phyloP scores from a whole-genome alignment of 208 protist genomes.

The Angomonas ambiguus region DNA sequence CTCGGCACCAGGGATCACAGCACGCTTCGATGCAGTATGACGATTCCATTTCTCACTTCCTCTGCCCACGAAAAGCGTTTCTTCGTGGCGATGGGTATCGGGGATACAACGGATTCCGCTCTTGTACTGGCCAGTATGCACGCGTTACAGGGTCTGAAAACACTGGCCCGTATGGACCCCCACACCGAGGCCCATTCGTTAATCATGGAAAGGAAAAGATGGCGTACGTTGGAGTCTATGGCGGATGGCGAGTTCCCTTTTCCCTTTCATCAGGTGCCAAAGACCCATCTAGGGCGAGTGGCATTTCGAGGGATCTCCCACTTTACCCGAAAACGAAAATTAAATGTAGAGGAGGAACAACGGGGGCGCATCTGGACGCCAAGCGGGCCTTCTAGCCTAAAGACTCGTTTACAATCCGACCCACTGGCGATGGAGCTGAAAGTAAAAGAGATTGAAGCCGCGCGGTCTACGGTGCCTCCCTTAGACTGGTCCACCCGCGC shows the following conservation, averaged over 20 bases:
- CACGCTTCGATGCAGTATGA: slow-evolving; percentile 69
- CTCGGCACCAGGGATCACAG: slow-evolving; percentile 34
- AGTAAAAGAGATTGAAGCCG: slow-evolving; percentile 10
- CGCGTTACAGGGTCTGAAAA: slow-evolving; percentile 44
- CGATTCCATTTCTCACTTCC: slow-evolving; percentile 40
- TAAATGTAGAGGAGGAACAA: neutral
- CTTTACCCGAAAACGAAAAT: neutral
- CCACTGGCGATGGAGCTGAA: neutral
- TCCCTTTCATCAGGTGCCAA: slow-evolving; percentile 5
- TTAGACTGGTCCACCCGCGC: slow-evolving; percentile 58
- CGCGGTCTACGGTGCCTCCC: slow-evolving; percentile 26
- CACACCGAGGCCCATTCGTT: neutral
- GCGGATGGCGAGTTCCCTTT: slow-evolving; percentile 2
- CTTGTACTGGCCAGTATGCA: slow-evolving; percentile 72
- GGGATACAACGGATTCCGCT: slow-evolving; percentile 34
- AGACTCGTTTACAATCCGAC: neutral
- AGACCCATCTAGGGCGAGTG: neutral
- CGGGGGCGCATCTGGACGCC: neutral
- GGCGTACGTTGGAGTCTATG: slow-evolving; percentile 9
- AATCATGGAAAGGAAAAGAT: slow-evolving; percentile 13
- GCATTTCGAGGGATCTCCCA: neutral
- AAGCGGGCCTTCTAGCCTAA: no score
- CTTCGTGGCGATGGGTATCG: slow-evolving; percentile 80
- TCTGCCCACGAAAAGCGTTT: neutral
- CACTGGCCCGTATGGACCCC: slow-evolving; percentile 31